A percentile compares a stretch with the other conserved stretches of the same genome.
These are phyloP conservation scores for Corchorus capsularis DNA, from an alignment of 345 rosid species.

Conservation along the genomic window DNA sequence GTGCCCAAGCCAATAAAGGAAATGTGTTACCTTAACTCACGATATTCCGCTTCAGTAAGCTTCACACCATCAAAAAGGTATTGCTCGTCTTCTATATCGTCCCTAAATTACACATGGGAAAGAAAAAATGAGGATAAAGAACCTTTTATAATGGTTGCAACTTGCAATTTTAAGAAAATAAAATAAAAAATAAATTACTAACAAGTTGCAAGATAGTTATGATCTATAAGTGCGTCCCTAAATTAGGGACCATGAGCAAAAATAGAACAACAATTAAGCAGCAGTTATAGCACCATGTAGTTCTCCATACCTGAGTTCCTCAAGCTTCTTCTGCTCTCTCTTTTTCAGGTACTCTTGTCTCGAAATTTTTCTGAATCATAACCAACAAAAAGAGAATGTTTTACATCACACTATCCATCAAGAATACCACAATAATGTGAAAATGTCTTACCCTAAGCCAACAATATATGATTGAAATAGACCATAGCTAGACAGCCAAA, in stretches of 20 bases:
- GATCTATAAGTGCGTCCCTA: neutral
- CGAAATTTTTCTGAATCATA: slow-evolving; percentile 71
- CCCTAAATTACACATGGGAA: slow-evolving; percentile 46
- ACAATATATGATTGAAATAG: neutral
- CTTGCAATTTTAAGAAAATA: no score
- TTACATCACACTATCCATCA: neutral
- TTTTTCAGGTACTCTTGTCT: slow-evolving; percentile 90
- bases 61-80: slow-evolving; percentile 78
- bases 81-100: slow-evolving; percentile 87
- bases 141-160: neutral
- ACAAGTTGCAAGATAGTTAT: neutral
- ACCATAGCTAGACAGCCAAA: neutral
- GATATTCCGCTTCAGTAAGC: slow-evolving; percentile 70
- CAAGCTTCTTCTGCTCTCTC: slow-evolving; percentile 96
- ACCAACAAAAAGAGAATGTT: slow-evolving; percentile 24
- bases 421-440: neutral
- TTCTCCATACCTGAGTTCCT: slow-evolving; percentile 68
- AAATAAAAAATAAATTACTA: neutral
- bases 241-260: neutral
- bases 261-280: slow-evolving; percentile 6
- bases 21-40: slow-evolving; percentile 55
- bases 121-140: slow-evolving; percentile 1
- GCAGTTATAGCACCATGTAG: neutral
- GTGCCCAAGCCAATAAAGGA: slow-evolving; percentile 16
- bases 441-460: neutral